Conservation (phyloP, 2,329 filamentous ascomycete genomes). For the Cercospora sp. region DNA sequence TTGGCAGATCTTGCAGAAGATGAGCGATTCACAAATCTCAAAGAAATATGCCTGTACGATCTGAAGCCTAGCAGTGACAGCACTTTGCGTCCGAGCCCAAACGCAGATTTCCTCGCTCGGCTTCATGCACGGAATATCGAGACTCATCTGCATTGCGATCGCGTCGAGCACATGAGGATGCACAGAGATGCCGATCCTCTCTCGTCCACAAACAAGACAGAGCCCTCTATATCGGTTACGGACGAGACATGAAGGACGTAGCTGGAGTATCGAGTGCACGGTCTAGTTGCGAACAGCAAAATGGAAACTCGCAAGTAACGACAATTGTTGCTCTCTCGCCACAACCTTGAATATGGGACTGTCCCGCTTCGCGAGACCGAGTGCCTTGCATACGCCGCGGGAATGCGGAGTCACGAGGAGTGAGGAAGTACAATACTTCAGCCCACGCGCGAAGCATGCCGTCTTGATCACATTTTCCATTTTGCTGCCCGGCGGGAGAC, state of each 20-base stretch:
- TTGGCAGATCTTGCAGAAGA: slow-evolving; percentile 19
- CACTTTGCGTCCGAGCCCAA: background rate
- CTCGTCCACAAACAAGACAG: background rate
- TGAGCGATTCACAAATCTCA: background rate
- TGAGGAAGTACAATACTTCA: too few species aligned
- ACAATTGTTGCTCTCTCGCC: too few species aligned
- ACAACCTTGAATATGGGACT: too few species aligned
- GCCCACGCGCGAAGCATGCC: too few species aligned
- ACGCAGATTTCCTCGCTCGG: background rate
- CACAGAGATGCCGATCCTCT: slow-evolving; percentile 6
- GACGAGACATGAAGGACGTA: background rate
- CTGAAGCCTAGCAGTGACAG: background rate
- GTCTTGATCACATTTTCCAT: too few species aligned
- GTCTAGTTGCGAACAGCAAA: too few species aligned
- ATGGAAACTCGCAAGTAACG: too few species aligned
- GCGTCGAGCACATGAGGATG: slow-evolving; percentile 1
- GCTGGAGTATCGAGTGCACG: background rate
- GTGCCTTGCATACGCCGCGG: too few species aligned
- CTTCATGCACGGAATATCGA: slow-evolving; percentile 1
- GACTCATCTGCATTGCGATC: background rate
- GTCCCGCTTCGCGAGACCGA: too few species aligned
- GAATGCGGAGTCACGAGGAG: too few species aligned
- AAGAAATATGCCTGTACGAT: slow-evolving; percentile 7
- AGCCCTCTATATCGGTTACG: background rate
- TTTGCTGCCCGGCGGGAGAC: too few species aligned